These are phyloP conservation scores for Colletotrichum sp. DNA, from an alignment of 2,329 filamentous ascomycete species.

Conservation along the genomic window DNA sequence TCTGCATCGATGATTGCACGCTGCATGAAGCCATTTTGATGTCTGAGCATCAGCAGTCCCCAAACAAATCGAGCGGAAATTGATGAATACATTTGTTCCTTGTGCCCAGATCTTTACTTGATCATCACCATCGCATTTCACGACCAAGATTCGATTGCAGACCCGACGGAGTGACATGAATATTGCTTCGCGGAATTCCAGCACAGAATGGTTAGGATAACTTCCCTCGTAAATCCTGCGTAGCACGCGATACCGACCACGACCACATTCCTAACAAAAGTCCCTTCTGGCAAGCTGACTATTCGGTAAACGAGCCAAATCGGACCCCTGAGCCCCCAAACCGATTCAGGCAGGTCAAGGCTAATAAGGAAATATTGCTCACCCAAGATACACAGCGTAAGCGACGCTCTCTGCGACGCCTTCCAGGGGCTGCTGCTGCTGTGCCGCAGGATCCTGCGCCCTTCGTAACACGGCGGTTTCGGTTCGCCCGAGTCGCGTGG, in stretches of 20 bases:
- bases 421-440: neutral
- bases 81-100: fast-evolving
- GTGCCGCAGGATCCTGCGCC: neutral
- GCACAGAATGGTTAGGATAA: fast-evolving
- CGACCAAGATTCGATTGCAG: fast-evolving
- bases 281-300: neutral
- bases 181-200: neutral
- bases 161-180: neutral
- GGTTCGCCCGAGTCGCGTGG: neutral
- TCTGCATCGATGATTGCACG: neutral
- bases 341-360: neutral
- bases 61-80: fast-evolving
- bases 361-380: neutral
- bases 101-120: neutral
- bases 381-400: neutral
- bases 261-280: fast-evolving
- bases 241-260: fast-evolving
- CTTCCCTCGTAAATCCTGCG: neutral
- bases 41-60: neutral
- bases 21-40: neutral
- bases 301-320: neutral
- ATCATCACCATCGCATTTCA: fast-evolving
- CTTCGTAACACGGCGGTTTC: neutral
- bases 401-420: neutral
- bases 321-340: neutral